Conservation (phyloP, 2,329 filamentous ascomycete species). For the Colletotrichum sansevieriae region DNA sequence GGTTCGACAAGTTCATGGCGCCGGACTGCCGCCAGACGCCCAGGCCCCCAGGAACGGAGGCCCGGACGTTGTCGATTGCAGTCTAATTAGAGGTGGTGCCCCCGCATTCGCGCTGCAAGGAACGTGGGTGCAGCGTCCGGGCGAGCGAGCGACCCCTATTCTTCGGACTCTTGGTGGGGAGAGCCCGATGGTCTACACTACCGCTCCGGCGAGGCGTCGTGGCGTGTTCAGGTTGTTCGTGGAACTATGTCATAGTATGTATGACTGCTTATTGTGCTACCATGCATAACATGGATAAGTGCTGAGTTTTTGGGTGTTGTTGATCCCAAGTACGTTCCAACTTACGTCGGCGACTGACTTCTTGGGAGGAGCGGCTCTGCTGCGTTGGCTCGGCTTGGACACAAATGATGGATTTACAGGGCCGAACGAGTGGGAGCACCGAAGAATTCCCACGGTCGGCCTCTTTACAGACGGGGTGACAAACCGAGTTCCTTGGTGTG, state of each 20-base stretch:
- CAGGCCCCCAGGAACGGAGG: slow-evolving; percentile 31
- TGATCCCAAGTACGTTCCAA: no score
- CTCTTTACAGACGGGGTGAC: not conserved
- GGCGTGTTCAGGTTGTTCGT: not conserved
- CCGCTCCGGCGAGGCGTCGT: not conserved
- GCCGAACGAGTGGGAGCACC: not conserved
- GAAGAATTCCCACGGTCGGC: not conserved
- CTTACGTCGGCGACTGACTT: no score
- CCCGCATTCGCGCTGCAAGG: slow-evolving; percentile 1
- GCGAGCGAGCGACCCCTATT: slow-evolving; percentile 15
- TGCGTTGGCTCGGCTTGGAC: not conserved
- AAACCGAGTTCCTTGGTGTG: not conserved
- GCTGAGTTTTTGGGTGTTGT: no score
- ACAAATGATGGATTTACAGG: not conserved
- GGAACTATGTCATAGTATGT: not conserved
- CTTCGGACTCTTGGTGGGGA: slow-evolving; percentile 33
- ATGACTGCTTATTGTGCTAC: no score
- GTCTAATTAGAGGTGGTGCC: not conserved
- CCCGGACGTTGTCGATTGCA: slow-evolving; percentile 28
- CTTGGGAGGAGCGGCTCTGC: not conserved
- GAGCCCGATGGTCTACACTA: slow-evolving; percentile 10
- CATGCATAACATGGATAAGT: no score
- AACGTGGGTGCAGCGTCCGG: slow-evolving; percentile 7
- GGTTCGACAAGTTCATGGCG: slow-evolving; percentile 9
- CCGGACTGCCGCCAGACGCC: slow-evolving; percentile 38